phyloP scores from a whole-genome alignment of 164 flowering plant genomes.

The Sedum album region DNA sequence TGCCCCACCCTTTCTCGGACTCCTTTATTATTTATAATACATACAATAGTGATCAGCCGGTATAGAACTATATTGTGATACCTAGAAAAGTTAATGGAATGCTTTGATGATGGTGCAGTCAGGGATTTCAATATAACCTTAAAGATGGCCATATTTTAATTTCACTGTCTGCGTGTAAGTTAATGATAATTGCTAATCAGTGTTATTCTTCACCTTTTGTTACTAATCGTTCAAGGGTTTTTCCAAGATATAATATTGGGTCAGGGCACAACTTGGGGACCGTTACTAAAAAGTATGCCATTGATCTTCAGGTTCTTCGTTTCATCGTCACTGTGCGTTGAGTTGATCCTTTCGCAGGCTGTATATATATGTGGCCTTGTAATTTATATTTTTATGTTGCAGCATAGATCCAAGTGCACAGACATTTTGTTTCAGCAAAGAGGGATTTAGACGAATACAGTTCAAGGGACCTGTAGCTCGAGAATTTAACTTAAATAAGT shows the following conservation, averaged over 20 bases:
- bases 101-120: neutral
- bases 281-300: neutral
- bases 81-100: neutral
- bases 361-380: neutral
- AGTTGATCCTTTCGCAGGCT: neutral
- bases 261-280: neutral
- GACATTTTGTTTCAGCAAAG: neutral
- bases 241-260: neutral
- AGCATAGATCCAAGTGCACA: neutral
- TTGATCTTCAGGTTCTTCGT: neutral
- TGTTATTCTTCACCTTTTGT: neutral
- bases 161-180: neutral
- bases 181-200: neutral
- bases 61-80: neutral
- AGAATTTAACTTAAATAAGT: neutral
- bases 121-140: conserved; percentile 1
- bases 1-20: no score
- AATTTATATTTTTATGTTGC: neutral
- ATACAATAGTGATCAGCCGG: neutral
- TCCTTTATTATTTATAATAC: no score
- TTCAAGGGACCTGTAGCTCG: neutral
- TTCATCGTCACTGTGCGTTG: neutral
- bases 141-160: neutral
- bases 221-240: neutral
- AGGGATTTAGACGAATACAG: neutral